phyloP scores from a whole-genome alignment of 23 red algal genomes.

The Agarophyton chilense region DNA sequence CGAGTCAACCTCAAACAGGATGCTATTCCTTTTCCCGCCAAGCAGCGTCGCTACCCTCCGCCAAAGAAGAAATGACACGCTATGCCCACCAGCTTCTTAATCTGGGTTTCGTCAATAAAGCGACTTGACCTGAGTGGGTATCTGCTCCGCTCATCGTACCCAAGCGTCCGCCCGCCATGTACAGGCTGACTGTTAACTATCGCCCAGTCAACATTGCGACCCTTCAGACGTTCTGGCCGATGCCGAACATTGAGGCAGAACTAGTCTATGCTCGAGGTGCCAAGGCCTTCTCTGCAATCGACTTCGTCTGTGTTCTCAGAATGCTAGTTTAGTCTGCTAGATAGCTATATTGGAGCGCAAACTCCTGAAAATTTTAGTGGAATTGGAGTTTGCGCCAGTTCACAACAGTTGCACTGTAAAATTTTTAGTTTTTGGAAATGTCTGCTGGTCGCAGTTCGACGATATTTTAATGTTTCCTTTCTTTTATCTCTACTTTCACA shows the following conservation, averaged over 20 bases:
- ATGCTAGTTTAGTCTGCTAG: too few species aligned
- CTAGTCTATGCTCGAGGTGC: neutral
- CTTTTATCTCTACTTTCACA: too few species aligned
- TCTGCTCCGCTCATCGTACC: slow-evolving; percentile 29
- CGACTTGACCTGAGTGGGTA: slow-evolving; percentile 21
- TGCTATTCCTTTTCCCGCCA: neutral
- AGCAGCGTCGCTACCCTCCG: slow-evolving; percentile 36
- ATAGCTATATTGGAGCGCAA: too few species aligned
- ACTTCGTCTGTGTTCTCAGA: too few species aligned
- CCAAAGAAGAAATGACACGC: neutral
- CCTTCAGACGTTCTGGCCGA: slow-evolving; percentile 15
- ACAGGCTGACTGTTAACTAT: slow-evolving; percentile 31
- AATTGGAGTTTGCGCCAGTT: too few species aligned
- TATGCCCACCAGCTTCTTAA: neutral
- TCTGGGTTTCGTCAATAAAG: slow-evolving; percentile 24
- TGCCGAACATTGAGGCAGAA: slow-evolving; percentile 53
- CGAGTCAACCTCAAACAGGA: neutral
- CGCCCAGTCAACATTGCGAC: slow-evolving; percentile 9
- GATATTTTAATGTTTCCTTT: too few species aligned
- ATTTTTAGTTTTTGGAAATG: too few species aligned
- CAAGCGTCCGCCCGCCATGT: slow-evolving; percentile 29
- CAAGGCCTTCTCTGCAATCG: slow-evolving; percentile 49
- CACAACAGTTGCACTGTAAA: too few species aligned
- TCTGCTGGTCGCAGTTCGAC: too few species aligned
- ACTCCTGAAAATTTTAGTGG: too few species aligned